Evolutionary conservation across 495 filamentous ascomycete species (phyloP).

Genomic region (Penicillium angulare): DNA sequence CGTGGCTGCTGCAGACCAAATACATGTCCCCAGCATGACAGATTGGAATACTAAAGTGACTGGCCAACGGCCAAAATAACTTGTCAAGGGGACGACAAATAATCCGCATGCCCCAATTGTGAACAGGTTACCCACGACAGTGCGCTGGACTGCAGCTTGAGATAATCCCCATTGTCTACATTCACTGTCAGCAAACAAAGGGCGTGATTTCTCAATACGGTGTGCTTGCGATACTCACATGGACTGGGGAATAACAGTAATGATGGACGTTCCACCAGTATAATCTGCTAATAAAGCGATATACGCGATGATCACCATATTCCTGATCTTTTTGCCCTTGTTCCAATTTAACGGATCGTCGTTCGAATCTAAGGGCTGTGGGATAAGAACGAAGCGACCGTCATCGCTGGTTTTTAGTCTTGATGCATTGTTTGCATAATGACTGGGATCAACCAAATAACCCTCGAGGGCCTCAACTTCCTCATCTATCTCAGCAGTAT

Average conservation of each 20-base stretch:
- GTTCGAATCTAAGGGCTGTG: conserved; percentile 11
- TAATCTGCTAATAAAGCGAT: conserved; percentile 15
- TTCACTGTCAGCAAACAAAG: not conserved
- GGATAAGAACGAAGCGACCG: conserved; percentile 12
- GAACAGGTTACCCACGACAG: conserved; percentile 16
- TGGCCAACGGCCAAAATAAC: conserved; percentile 18
- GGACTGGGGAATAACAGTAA: conserved; percentile 12
- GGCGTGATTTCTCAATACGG: not conserved
- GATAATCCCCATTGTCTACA: conserved; percentile 12
- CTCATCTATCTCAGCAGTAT: conserved; percentile 7
- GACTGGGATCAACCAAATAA: conserved; percentile 14
- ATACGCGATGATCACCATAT: conserved; percentile 9
- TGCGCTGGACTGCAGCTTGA: conserved; percentile 9
- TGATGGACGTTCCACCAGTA: conserved; percentile 10
- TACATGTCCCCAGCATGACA: conserved; percentile 10
- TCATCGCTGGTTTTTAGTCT: conserved; percentile 11
- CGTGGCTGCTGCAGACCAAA: conserved; percentile 16
- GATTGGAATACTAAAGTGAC: conserved; percentile 8
- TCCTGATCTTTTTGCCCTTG: conserved; percentile 1
- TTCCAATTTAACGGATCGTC: conserved; percentile 14
- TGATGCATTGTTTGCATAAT: conserved; percentile 12
- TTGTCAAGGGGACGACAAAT: conserved; percentile 13
- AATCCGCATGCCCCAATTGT: conserved; percentile 14
- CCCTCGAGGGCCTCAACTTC: conserved; percentile 15
- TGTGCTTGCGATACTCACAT: conserved; percentile 2